These are phyloP conservation scores for Fusarium tricinctum DNA, from an alignment of 2,329 filamentous ascomycete species.

Conservation along the genomic window DNA sequence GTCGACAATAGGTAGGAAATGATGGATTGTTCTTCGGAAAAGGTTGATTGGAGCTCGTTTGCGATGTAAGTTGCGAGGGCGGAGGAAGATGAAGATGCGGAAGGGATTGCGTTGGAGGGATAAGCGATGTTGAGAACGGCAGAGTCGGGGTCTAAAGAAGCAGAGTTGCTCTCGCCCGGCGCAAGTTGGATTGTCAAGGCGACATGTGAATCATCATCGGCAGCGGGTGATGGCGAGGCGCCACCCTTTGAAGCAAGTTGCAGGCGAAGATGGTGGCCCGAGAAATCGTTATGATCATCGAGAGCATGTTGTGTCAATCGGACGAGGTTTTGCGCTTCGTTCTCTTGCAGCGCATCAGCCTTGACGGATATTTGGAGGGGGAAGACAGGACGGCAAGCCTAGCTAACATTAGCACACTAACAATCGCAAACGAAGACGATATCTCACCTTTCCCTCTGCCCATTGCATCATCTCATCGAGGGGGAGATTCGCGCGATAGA, in stretches of 20 bases:
- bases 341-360: slow-evolving; percentile 72
- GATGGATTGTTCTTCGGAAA: slow-evolving; percentile 89
- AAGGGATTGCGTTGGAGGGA: slow-evolving; percentile 75
- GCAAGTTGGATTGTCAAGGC: slow-evolving; percentile 80
- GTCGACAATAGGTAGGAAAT: slow-evolving; percentile 80
- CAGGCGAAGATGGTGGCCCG: slow-evolving; percentile 81
- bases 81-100: slow-evolving; percentile 77
- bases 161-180: slow-evolving; percentile 71
- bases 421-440: fast-evolving
- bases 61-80: slow-evolving; percentile 83
- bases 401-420: slow-evolving; percentile 4
- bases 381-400: slow-evolving; percentile 91
- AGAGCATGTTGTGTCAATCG: slow-evolving; percentile 87
- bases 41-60: slow-evolving; percentile 80
- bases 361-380: slow-evolving; percentile 86
- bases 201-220: slow-evolving; percentile 62
- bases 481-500: slow-evolving; percentile 88
- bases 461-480: slow-evolving; percentile 89
- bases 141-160: slow-evolving; percentile 76
- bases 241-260: slow-evolving; percentile 52
- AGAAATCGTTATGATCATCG: slow-evolving; percentile 88
- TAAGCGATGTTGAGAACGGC: slow-evolving; percentile 84
- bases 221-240: slow-evolving; percentile 32
- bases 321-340: slow-evolving; percentile 80
- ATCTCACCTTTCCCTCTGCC: slow-evolving; percentile 85